Evolutionary conservation across 139 green algal genomes (phyloP).

Genomic region (Chlamydomonas asymmetrica): DNA sequence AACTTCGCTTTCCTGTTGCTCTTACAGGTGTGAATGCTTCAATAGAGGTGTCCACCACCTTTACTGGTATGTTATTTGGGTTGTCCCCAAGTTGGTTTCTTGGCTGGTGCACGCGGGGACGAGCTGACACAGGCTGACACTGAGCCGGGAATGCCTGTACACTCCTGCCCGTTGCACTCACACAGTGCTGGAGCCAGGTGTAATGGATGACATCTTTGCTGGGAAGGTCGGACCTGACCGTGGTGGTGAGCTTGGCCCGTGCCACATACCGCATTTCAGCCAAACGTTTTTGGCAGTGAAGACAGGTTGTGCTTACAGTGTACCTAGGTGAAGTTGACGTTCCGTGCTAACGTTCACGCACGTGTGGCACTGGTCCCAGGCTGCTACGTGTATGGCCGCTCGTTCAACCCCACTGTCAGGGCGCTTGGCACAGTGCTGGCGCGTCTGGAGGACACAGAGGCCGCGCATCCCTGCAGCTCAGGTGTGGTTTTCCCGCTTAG

Average conservation of each 20-base stretch:
- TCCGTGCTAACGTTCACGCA: not conserved
- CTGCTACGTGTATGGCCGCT: conserved; percentile 73
- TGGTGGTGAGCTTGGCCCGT: not conserved
- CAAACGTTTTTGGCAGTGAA: not conserved
- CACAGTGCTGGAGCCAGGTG: conserved; percentile 21
- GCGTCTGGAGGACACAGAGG: conserved; percentile 68
- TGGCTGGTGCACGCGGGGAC: not conserved
- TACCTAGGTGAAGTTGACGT: not conserved
- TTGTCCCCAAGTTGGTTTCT: not conserved
- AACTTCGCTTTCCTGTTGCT: too few species aligned
- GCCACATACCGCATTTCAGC: not conserved
- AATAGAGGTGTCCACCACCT: conserved; percentile 56
- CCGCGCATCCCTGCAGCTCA: conserved; percentile 59
- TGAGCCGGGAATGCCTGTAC: not conserved
- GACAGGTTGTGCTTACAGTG: not conserved
- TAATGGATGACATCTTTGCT: conserved; percentile 16
- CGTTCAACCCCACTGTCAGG: conserved; percentile 66
- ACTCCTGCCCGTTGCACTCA: not conserved
- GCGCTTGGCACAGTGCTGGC: conserved; percentile 64
- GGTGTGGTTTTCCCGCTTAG: conserved; percentile 14
- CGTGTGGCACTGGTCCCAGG: conserved; percentile 10
- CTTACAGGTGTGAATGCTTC: conserved; percentile 58
- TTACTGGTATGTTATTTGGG: conserved; percentile 44
- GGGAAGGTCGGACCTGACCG: conserved; percentile 15
- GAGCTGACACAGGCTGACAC: not conserved